Evolutionary conservation across 176 grass and related monocot species (phyloP), one percentile per base, ranked within the genome.

Genomic region (Bolboschoenus planiculmis): DNA sequence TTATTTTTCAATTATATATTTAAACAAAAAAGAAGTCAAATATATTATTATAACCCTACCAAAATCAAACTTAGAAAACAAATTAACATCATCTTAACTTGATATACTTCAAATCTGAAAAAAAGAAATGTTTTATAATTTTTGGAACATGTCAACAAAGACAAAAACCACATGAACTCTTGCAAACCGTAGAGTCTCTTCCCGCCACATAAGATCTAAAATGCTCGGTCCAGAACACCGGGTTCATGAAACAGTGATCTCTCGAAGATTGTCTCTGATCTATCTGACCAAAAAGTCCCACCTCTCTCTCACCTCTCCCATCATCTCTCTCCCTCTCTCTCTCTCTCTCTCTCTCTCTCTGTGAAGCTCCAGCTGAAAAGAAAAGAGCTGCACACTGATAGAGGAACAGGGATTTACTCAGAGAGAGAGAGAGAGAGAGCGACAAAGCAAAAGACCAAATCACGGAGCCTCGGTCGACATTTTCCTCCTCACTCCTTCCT

Each of bases 281-380:
- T n/a, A n/a, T n/a, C 73, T 78, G 73, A 50, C 70, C 44, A 18
- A 77, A 53, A 42, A 47, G 75, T 53, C 33, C 43, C 77, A 63
- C 60, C 78, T 81, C 47, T 65, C 73, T 77, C 26, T 29, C 51
- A 18, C 51, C 51, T 26, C n/a, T 9, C 71, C 55, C 83, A 16
- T 78, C 83, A 33, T 10, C 63, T 78, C 43, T 29, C n/a, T 37
- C 6, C 23, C 20, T 10, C n/a, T 26, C 7, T 61, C 55, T 29
- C 80, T 78, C 35, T 24, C 67, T 71, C 37, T 24, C 39, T 42
- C 40, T 21, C 40, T 20, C 18, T 1, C 21, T 11, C 44, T 11
- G 8, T n/a, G n/a, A n/a, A 4, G 36, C 43, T 2, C 20, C 70
- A 47, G 43, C 1, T 53, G 77, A 81, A 81, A 40, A 81, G 21